phyloP scores from a whole-genome alignment of 805 yeast species.

The Ogataea naganishii region DNA sequence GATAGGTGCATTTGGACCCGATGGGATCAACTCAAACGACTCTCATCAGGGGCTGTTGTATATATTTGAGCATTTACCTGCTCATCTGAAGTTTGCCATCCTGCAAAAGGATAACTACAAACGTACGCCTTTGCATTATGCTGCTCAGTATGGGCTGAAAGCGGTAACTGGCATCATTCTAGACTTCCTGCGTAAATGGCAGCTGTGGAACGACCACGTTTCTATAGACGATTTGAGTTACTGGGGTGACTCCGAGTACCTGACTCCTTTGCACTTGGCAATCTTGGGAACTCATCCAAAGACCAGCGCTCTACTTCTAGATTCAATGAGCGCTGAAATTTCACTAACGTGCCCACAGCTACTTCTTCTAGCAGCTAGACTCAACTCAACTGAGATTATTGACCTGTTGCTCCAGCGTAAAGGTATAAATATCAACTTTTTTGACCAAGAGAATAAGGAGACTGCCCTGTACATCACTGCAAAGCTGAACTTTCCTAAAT shows the following conservation, averaged over 20 bases:
- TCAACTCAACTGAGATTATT: conserved; percentile 52
- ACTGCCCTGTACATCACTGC: conserved; percentile 80
- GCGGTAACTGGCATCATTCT: conserved; percentile 53
- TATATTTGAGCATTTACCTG: conserved; percentile 48
- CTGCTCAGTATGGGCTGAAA: conserved; percentile 77
- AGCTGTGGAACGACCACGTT: conserved; percentile 35
- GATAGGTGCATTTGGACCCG: conserved; percentile 49
- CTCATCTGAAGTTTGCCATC: conserved; percentile 44
- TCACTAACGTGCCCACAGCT: conserved; percentile 44
- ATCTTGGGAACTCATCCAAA: conserved; percentile 76
- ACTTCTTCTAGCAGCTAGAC: conserved; percentile 58
- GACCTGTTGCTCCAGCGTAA: conserved; percentile 42
- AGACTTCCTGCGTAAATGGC: conserved; percentile 50
- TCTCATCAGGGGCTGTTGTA: conserved; percentile 51
- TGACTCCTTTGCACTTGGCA: conserved; percentile 79
- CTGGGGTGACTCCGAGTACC: conserved; percentile 75
- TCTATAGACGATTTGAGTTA: conserved; percentile 46
- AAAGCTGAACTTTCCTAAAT: conserved; percentile 44
- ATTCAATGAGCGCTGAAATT: conserved; percentile 26
- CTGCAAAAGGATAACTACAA: conserved; percentile 65
- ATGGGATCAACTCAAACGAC: conserved; percentile 52
- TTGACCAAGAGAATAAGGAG: conserved; percentile 55
- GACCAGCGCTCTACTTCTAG: conserved; percentile 55
- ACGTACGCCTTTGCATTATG: conserved; percentile 85
- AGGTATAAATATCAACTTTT: conserved; percentile 56